Evolutionary conservation across 176 grass and related monocot species (phyloP).

Genomic region (Aegilops bicornis): DNA sequence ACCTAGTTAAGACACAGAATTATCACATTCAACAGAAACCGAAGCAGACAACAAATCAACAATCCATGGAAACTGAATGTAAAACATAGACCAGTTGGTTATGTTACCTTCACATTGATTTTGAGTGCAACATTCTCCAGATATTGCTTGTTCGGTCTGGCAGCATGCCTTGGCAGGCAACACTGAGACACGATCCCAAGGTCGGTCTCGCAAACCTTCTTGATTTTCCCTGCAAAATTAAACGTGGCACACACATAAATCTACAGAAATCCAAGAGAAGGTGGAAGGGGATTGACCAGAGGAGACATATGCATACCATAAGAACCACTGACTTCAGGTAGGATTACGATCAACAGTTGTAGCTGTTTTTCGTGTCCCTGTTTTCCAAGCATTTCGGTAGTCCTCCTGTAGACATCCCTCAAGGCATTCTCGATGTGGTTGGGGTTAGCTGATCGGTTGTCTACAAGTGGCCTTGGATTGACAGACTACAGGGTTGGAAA

Average conservation of each 20-base stretch:
- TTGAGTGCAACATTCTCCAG: slow-evolving; percentile 73
- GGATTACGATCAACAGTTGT: slow-evolving; percentile 61
- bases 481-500: slow-evolving; percentile 41
- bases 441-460: slow-evolving; percentile 11
- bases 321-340: slow-evolving; percentile 57
- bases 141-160: slow-evolving; percentile 66
- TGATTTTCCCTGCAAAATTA: slow-evolving; percentile 56
- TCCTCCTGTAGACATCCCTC: slow-evolving; percentile 46
- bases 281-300: neutral
- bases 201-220: slow-evolving; percentile 69
- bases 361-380: slow-evolving; percentile 26
- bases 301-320: slow-evolving; percentile 48
- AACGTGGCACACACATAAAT: neutral
- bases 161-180: slow-evolving; percentile 53
- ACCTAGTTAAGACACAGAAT: slow-evolving; percentile 34
- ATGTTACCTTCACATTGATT: slow-evolving; percentile 76
- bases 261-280: slow-evolving; percentile 1
- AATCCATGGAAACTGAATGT: neutral
- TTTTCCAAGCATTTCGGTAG: neutral
- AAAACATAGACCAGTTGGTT: neutral
- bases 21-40: neutral
- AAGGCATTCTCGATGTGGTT: slow-evolving; percentile 48
- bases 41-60: too few species aligned
- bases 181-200: slow-evolving; percentile 80
- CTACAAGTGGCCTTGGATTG: slow-evolving; percentile 43